Conservation (phyloP, 345 rosid species). For the Balakata baccata region DNA sequence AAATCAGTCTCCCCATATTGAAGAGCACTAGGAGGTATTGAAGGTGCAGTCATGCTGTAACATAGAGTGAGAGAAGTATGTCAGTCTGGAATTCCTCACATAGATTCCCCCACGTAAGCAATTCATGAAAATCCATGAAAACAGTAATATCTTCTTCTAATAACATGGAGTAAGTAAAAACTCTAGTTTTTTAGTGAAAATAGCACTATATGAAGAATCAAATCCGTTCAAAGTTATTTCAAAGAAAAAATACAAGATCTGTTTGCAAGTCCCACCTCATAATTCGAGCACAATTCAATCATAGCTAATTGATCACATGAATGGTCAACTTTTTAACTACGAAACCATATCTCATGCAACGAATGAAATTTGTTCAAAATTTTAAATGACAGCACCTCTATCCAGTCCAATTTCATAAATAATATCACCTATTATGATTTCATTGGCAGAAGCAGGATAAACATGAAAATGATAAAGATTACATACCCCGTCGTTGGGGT, state of each 20-base stretch:
- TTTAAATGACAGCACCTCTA: background rate
- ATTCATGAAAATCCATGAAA: background rate
- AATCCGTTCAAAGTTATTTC: no score
- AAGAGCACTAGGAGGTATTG: slow-evolving; percentile 64
- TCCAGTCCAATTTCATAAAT: background rate
- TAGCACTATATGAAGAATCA: background rate
- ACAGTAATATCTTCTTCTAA: background rate
- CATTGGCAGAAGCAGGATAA: background rate
- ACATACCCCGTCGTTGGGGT: slow-evolving; percentile 83
- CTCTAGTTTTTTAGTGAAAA: background rate
- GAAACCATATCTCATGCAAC: background rate
- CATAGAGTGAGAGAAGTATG: background rate
- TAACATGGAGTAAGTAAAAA: background rate
- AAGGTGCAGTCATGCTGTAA: slow-evolving; percentile 80
- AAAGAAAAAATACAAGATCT: no score
- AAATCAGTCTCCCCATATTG: slow-evolving; percentile 70
- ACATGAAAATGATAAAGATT: background rate
- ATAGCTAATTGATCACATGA: background rate
- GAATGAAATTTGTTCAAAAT: background rate
- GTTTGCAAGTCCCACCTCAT: background rate
- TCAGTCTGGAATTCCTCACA: background rate
- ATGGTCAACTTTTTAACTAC: background rate
- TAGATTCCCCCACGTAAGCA: background rate
- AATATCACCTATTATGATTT: background rate
- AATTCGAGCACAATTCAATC: background rate